These are phyloP conservation scores for Wickerhamomyces alni DNA, from an alignment of 805 yeast species.

Conservation along the genomic window DNA sequence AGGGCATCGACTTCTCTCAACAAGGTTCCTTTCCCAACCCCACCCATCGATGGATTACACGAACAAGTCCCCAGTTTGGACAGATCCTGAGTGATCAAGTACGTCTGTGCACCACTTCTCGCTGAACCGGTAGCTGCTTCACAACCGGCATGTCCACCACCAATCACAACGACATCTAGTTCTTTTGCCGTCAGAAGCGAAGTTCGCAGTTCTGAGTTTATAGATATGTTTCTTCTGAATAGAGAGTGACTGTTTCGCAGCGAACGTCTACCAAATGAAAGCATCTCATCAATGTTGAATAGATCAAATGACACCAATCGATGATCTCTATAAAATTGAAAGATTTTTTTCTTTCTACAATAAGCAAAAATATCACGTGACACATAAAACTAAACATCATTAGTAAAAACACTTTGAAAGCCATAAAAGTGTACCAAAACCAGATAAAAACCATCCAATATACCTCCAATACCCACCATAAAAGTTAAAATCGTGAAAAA, in stretches of 20 bases:
- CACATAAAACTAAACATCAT: too few relatives aligned
- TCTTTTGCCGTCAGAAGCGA: conserved; percentile 11
- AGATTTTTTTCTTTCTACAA: not conserved
- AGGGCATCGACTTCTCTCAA: conserved; percentile 91
- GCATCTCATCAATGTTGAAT: not conserved
- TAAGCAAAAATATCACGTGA: not conserved
- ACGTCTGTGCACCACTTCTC: conserved; percentile 65
- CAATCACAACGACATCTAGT: conserved; percentile 77
- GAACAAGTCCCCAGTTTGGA: conserved; percentile 87
- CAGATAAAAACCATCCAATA: not conserved
- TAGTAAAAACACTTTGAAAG: too few relatives aligned
- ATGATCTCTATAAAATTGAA: not conserved
- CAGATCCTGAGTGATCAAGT: conserved; percentile 70
- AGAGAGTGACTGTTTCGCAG: not conserved
- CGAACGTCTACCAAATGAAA: not conserved
- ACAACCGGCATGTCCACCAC: conserved; percentile 99
- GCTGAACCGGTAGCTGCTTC: conserved; percentile 96
- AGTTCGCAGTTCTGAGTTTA: conserved; percentile 17
- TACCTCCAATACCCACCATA: not conserved
- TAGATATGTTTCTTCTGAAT: conserved; percentile 9
- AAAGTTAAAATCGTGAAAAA: not conserved
- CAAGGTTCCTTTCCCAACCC: conserved; percentile 94
- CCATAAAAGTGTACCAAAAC: not conserved
- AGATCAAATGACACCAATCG: too few relatives aligned
- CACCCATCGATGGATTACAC: conserved; percentile 97